Evolutionary conservation across 1,284 basidiomycete species (phyloP).

Genomic region (Ceratobasidium papillatum): DNA sequence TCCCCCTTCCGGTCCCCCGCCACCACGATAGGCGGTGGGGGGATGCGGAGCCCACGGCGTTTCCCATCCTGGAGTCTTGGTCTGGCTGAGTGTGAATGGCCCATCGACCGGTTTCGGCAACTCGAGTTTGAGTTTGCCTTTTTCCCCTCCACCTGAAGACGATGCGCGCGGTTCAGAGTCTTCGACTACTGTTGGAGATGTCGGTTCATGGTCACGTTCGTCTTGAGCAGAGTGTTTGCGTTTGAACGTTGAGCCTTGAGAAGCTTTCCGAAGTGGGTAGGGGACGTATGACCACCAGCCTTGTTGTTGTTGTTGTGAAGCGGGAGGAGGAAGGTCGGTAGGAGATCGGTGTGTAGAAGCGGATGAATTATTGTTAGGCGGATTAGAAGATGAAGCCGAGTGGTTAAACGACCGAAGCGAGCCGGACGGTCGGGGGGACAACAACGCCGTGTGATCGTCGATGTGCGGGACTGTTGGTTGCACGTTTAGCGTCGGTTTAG

Average conservation of each 20-base stretch:
- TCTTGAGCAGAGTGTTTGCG: constrained; percentile 42
- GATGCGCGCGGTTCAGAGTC: background rate
- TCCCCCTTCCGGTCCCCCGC: constrained; percentile 44
- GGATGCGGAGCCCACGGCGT: constrained; percentile 67
- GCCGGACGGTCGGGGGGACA: constrained; percentile 41
- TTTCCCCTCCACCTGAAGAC: constrained; percentile 48
- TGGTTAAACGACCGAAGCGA: constrained; percentile 37
- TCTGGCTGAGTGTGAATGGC: constrained; percentile 64
- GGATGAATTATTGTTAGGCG: constrained; percentile 48
- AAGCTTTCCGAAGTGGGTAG: constrained; percentile 46
- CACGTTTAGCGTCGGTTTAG: constrained; percentile 23
- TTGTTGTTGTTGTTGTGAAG: constrained; percentile 49
- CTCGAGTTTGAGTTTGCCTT: background rate
- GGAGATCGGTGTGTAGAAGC: constrained; percentile 53
- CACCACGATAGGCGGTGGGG: constrained; percentile 44
- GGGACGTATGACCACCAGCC: constrained; percentile 40
- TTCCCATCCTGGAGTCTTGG: constrained; percentile 70
- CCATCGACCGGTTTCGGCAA: constrained; percentile 49
- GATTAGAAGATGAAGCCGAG: constrained; percentile 42
- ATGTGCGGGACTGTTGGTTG: constrained; percentile 15
- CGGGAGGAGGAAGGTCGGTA: constrained; percentile 62
- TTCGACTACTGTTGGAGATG: background rate
- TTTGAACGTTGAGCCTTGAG: constrained; percentile 34
- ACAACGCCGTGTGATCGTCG: constrained; percentile 32
- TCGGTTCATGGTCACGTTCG: background rate